Conservation (phyloP, 73 alveolate species). For the Paraurostyla sp. region DNA sequence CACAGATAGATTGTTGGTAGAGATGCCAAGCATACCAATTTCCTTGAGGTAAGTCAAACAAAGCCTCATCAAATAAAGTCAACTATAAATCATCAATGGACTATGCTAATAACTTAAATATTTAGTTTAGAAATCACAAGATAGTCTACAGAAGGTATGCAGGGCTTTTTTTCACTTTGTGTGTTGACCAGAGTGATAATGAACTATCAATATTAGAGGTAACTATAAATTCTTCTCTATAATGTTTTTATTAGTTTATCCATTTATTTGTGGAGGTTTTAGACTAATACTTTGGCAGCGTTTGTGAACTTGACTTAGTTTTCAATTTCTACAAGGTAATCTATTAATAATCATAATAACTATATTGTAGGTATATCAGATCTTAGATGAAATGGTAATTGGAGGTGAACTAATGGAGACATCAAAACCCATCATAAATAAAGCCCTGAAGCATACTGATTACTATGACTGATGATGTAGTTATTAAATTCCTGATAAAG, state of each 20-base stretch:
- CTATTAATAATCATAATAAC: not conserved
- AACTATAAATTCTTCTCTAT: not conserved
- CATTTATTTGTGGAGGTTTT: slow-evolving; percentile 96
- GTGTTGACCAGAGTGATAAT: slow-evolving; percentile 97
- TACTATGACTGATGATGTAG: slow-evolving; percentile 34
- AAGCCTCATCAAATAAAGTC: too few species aligned
- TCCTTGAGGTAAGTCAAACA: slow-evolving; percentile 82
- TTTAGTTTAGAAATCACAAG: slow-evolving; percentile 89
- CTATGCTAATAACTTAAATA: not conserved
- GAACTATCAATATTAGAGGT: slow-evolving; percentile 94
- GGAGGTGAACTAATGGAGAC: slow-evolving; percentile 94
- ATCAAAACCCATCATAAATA: slow-evolving; percentile 69
- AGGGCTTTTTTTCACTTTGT: slow-evolving; percentile 95
- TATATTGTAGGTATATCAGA: slow-evolving; percentile 93
- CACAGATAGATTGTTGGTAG: slow-evolving; percentile 93
- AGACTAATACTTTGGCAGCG: slow-evolving; percentile 95
- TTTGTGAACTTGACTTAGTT: slow-evolving; percentile 97
- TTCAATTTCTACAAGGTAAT: slow-evolving; percentile 95
- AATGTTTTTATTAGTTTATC: slow-evolving; percentile 75
- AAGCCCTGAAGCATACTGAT: slow-evolving; percentile 15
- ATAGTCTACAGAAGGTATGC: slow-evolving; percentile 97
- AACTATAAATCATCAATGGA: not conserved
- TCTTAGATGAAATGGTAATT: slow-evolving; percentile 93
- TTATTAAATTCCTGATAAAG: not conserved
- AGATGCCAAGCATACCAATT: slow-evolving; percentile 96